These are phyloP conservation scores for Bertia moriformis DNA, from an alignment of 2,329 filamentous ascomycete genomes.

Conservation along the genomic window DNA sequence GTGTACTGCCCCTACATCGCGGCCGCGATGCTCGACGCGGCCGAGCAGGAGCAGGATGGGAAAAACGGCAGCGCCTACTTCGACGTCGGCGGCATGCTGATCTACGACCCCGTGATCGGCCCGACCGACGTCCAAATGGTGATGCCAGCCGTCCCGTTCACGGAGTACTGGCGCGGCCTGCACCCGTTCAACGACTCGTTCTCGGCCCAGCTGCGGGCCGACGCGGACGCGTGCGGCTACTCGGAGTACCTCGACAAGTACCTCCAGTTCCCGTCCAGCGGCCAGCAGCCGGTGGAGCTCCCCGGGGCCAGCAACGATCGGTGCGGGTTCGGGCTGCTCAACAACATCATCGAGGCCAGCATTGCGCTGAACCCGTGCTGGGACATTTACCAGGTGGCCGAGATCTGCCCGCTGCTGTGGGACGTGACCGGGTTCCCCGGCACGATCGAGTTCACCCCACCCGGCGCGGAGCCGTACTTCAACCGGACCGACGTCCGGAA, in stretches of 20 bases:
- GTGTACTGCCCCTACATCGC: constrained; percentile 59
- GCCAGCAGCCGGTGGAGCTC: constrained; percentile 33
- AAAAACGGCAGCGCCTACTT: constrained; percentile 53
- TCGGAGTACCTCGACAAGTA: constrained; percentile 42
- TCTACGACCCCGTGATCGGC: constrained; percentile 54
- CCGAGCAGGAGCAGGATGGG: background rate
- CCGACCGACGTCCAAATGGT: constrained; percentile 18
- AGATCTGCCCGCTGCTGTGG: constrained; percentile 57
- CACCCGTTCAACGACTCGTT: constrained; percentile 51
- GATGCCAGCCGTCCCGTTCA: constrained; percentile 38
- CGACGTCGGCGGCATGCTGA: constrained; percentile 52
- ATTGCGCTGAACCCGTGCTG: constrained; percentile 60
- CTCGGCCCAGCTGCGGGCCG: constrained; percentile 31
- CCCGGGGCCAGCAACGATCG: constrained; percentile 24
- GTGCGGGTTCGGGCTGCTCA: constrained; percentile 23
- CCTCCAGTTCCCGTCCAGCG: constrained; percentile 48
- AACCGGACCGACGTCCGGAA: constrained; percentile 55
- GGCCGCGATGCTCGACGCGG: constrained; percentile 52
- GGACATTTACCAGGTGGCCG: constrained; percentile 60
- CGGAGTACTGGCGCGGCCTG: constrained; percentile 43
- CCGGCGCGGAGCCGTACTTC: constrained; percentile 51
- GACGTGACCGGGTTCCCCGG: constrained; percentile 58
- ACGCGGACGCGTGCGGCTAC: constrained; percentile 45
- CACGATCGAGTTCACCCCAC: constrained; percentile 46
- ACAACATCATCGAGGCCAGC: constrained; percentile 37